Evolutionary conservation across 345 rosid genomes (phyloP), one percentile per base, ranked within the genome.

Genomic region (Acer yangbiense): DNA sequence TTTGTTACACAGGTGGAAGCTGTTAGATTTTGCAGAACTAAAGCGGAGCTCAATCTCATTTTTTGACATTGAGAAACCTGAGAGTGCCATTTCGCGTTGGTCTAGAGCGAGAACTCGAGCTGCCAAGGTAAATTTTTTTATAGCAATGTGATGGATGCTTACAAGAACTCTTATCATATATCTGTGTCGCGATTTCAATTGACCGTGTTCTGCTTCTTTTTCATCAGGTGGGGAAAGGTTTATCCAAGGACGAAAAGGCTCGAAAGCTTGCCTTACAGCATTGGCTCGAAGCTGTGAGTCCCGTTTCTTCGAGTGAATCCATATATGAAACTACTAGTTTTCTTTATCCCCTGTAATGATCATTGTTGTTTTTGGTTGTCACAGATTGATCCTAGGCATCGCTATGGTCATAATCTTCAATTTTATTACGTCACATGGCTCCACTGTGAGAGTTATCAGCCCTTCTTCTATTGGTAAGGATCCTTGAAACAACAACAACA

Each of bases 211-310:
- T 77, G 46, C 1, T 3, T 6, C 18, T 9, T 41, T 55, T 58
- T 80, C 39, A 73, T 39, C 83, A 95, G 98, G 91, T 95, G 5
- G 98, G 98, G 71, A 93, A 95, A 86, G 98, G 98, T 46, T 88
- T 88, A 80, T 93, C 98, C 6, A 90, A 93, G 82, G 94, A 90
- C 74, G 93, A 83, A 76, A 93, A 88, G 78, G 98, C 98, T 74
- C 86, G 94, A 61, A 89, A 95, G 72, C 90, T 95, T 64, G 98
- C 98, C 76, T 83, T 95, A 76, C 98, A 93, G 78, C 98, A 95
- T 73, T 95, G 98, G 98, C 98, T 95, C 43, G 98, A 95, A 69
- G 98, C 97, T 11, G 98, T 95, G 85, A 92, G 97, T 82, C 32
- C 57, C 13, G 50, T 21, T 73, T 65, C 61, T 55, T 39, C 25